Evolutionary conservation across 345 rosid species (phyloP).

Genomic region (Pistacia atlantica): DNA sequence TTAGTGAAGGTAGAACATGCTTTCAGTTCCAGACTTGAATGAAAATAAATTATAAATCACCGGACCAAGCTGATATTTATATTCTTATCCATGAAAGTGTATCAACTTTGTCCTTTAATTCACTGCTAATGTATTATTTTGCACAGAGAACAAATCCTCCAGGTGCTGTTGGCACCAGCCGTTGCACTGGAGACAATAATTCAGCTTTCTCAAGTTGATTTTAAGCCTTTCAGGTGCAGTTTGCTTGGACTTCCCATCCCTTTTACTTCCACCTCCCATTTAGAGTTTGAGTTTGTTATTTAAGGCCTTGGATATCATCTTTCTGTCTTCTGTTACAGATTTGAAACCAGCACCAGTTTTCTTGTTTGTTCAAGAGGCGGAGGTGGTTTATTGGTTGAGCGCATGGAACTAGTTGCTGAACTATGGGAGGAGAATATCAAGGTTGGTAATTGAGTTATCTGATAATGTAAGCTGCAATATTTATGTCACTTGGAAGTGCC

Average conservation of each 20-base stretch:
- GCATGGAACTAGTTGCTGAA: conserved; percentile 89
- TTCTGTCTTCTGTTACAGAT: conserved; percentile 44
- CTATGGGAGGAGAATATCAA: conserved; percentile 86
- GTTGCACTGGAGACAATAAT: conserved; percentile 88
- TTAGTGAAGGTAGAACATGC: neutral
- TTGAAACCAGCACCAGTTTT: conserved; percentile 57
- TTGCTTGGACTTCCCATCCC: conserved; percentile 19
- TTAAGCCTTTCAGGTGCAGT: conserved; percentile 62
- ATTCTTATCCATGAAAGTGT: neutral
- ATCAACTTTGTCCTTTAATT: neutral
- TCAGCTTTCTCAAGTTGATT: conserved; percentile 63
- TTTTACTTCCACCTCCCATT: conserved; percentile 5
- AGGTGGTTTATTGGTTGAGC: conserved; percentile 87
- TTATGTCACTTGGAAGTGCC: neutral
- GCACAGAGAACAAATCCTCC: conserved; percentile 82
- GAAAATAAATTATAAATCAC: conserved; percentile 1
- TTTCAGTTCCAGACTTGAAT: conserved; percentile 3
- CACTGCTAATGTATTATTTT: conserved; percentile 1
- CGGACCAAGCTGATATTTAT: neutral
- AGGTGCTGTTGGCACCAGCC: conserved; percentile 85
- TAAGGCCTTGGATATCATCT: neutral
- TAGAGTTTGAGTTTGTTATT: conserved; percentile 4
- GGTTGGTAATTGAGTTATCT: conserved; percentile 41
- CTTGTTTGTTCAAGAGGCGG: conserved; percentile 99
- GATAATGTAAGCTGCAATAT: conserved; percentile 1